phyloP scores from a whole-genome alignment of 2,329 filamentous ascomycete species.

The Fusarium euwallaceae region DNA sequence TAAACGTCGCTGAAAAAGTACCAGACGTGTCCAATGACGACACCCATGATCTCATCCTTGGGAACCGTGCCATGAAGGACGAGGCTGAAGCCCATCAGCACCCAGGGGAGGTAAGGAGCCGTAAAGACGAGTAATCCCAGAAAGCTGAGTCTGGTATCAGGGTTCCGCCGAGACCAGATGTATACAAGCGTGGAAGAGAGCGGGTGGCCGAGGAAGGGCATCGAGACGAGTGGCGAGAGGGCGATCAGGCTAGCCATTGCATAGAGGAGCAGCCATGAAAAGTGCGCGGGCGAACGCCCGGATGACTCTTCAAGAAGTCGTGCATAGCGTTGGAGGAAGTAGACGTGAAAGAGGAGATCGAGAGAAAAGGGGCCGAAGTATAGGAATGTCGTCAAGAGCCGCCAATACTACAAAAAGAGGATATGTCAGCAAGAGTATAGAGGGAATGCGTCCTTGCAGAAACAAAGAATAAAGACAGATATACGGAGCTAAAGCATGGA shows the following conservation, averaged over 20 bases:
- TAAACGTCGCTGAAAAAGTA: slow-evolving; percentile 99
- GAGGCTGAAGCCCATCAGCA: slow-evolving; percentile 91
- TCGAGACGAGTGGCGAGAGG: slow-evolving; percentile 87
- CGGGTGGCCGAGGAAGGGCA: slow-evolving; percentile 94
- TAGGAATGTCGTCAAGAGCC: slow-evolving; percentile 93
- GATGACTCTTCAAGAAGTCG: slow-evolving; percentile 95
- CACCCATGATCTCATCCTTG: slow-evolving; percentile 96
- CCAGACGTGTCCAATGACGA: slow-evolving; percentile 95
- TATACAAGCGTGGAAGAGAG: slow-evolving; percentile 95
- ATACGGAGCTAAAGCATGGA: background rate
- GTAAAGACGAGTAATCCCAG: slow-evolving; percentile 91
- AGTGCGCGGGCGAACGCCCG: slow-evolving; percentile 91
- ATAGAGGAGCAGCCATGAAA: slow-evolving; percentile 94
- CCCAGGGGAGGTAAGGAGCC: slow-evolving; percentile 95
- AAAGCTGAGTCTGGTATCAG: slow-evolving; percentile 90
- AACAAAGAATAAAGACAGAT: no score
- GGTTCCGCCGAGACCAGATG: slow-evolving; percentile 96
- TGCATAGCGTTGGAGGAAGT: slow-evolving; percentile 97
- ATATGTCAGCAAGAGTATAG: slow-evolving; percentile 27
- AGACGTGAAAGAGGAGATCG: slow-evolving; percentile 96
- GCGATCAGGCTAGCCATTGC: slow-evolving; percentile 82
- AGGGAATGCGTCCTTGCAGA: background rate
- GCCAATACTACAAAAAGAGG: slow-evolving; percentile 83
- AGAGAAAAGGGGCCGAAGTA: slow-evolving; percentile 96
- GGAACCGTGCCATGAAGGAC: slow-evolving; percentile 91